phyloP scores from a whole-genome alignment of 768 basidiomycete species.

The Roridomyces roridus region DNA sequence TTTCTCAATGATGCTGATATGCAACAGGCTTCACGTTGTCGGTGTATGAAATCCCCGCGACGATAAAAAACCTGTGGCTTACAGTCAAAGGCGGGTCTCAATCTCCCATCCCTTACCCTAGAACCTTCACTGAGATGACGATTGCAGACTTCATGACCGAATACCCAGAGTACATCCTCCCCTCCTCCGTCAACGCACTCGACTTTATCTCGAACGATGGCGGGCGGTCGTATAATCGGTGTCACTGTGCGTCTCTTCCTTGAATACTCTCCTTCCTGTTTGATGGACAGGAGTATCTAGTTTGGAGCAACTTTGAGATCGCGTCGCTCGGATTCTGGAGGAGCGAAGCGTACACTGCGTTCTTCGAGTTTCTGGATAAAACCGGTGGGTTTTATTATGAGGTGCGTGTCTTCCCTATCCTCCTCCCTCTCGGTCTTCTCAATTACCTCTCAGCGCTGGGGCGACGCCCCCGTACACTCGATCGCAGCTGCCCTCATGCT shows the following conservation, averaged over 20 bases:
- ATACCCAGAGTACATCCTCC: conserved; percentile 58
- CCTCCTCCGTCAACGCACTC: conserved; percentile 63
- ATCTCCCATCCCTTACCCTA: conserved; percentile 37
- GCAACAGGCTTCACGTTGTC: conserved; percentile 63
- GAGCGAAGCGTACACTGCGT: conserved; percentile 65
- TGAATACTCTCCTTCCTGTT: neutral
- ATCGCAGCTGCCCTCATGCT: conserved; percentile 81
- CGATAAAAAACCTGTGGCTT: conserved; percentile 69
- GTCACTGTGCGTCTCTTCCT: conserved; percentile 56
- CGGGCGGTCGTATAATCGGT: conserved; percentile 67
- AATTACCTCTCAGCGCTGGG: conserved; percentile 63
- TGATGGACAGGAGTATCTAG: conserved; percentile 26
- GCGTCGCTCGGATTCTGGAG: conserved; percentile 75
- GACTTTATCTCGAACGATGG: conserved; percentile 63
- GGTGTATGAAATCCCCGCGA: conserved; percentile 67
- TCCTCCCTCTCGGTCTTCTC: neutral
- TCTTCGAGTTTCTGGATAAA: conserved; percentile 70
- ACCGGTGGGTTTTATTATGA: conserved; percentile 79
- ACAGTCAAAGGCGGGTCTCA: conserved; percentile 53
- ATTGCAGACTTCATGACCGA: conserved; percentile 46
- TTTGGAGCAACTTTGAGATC: conserved; percentile 78
- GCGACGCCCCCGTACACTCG: conserved; percentile 87
- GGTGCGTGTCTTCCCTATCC: neutral
- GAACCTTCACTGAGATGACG: conserved; percentile 40
- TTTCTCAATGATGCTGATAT: neutral